These are phyloP conservation scores for Vicia villosa DNA, from an alignment of 306 rosid species.

Conservation along the genomic window DNA sequence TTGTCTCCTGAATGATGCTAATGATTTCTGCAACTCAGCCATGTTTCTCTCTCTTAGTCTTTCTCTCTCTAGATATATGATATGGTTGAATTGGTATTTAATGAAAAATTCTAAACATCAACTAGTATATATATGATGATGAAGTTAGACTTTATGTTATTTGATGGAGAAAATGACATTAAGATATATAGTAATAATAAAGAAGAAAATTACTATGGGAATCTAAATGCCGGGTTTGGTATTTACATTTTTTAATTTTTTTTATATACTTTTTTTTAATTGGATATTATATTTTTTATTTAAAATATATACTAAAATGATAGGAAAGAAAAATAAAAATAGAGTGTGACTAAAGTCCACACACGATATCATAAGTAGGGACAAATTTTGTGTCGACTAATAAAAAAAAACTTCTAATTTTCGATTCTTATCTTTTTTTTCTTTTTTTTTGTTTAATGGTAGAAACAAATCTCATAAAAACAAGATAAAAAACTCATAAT, in stretches of 20 bases:
- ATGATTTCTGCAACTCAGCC: slow-evolving; percentile 68
- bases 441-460: too few species aligned
- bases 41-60: slow-evolving; percentile 30
- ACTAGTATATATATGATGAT: slow-evolving; percentile 11
- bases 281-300: neutral
- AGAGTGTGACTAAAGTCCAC: neutral
- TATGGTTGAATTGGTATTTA: neutral
- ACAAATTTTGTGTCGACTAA: slow-evolving; percentile 2
- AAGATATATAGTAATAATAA: neutral
- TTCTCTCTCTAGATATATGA: slow-evolving; percentile 3
- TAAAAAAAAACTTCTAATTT: too few species aligned
- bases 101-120: slow-evolving; percentile 2
- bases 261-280: slow-evolving; percentile 6
- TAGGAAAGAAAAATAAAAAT: neutral
- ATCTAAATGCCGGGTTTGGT: slow-evolving; percentile 22
- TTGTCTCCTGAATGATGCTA: slow-evolving; percentile 72
- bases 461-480: slow-evolving; percentile 15
- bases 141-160: slow-evolving; percentile 28
- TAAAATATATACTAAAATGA: too few species aligned
- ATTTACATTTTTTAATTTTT: neutral
- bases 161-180: slow-evolving; percentile 34
- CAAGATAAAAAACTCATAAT: slow-evolving; percentile 25
- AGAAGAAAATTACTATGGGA: slow-evolving; percentile 20
- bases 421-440: neutral
- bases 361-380: neutral